A percentile compares a stretch with the other conserved stretches of the same genome.
phyloP scores from a whole-genome alignment of 345 rosid species.

The Sonneratia alba region DNA sequence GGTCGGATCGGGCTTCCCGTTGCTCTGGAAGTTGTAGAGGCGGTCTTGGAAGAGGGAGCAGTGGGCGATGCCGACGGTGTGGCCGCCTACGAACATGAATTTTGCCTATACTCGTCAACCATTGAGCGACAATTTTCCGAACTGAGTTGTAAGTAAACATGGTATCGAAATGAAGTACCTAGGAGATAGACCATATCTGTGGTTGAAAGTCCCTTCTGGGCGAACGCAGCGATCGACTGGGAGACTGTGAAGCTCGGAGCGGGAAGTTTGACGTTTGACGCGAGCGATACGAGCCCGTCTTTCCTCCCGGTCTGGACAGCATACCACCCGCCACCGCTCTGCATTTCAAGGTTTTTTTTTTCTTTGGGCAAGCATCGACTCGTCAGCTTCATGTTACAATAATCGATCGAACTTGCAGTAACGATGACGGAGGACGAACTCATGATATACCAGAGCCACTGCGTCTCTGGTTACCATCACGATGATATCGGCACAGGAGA shows the following conservation, averaged over 20 bases:
- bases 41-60: constrained; percentile 42
- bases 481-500: constrained; percentile 57
- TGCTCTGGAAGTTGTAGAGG: constrained; percentile 38
- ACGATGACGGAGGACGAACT: background rate
- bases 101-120: background rate
- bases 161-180: constrained; percentile 21
- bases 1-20: constrained; percentile 39
- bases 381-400: background rate
- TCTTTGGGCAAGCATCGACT: background rate
- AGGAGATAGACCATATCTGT: constrained; percentile 50
- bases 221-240: constrained; percentile 33
- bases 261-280: constrained; percentile 30
- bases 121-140: background rate
- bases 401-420: background rate
- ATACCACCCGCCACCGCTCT: constrained; percentile 41
- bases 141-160: background rate
- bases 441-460: constrained; percentile 24
- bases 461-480: constrained; percentile 56
- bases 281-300: constrained; percentile 39
- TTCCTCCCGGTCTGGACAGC: constrained; percentile 53
- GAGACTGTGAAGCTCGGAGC: constrained; percentile 36
- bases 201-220: constrained; percentile 22
- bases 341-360: background rate
- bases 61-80: constrained; percentile 43
- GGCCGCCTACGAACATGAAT: constrained; percentile 30